These are phyloP conservation scores for Lonicera japonica DNA, from an alignment of 129 eudicot genomes.

Conservation along the genomic window DNA sequence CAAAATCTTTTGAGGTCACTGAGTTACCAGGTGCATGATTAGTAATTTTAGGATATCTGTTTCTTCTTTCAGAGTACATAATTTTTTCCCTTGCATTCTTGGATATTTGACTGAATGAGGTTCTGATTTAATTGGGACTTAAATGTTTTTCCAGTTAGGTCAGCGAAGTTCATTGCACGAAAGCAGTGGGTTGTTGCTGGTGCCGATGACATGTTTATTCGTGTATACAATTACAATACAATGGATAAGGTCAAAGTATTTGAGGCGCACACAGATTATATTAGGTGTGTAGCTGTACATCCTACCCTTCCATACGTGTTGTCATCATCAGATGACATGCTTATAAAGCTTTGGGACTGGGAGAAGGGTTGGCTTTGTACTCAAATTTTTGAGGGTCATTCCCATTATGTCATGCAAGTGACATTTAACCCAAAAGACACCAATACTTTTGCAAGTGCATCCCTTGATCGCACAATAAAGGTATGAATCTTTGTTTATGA, in stretches of 20 bases:
- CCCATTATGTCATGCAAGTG: slow-evolving; percentile 99
- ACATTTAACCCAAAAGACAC: slow-evolving; percentile 93
- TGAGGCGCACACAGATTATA: slow-evolving; percentile 95
- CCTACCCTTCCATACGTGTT: slow-evolving; percentile 91
- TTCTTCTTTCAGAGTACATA: slow-evolving; percentile 6
- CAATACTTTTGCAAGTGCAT: slow-evolving; percentile 95
- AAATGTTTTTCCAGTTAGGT: slow-evolving; percentile 58
- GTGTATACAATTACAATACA: slow-evolving; percentile 95
- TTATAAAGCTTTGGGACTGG: slow-evolving; percentile 99
- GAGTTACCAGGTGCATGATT: slow-evolving; percentile 77
- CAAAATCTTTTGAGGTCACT: slow-evolving; percentile 85
- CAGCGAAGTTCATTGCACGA: slow-evolving; percentile 89
- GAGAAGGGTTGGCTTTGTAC: slow-evolving; percentile 89
- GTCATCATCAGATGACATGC: slow-evolving; percentile 98
- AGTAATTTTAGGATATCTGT: slow-evolving; percentile 11
- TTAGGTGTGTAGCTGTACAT: slow-evolving; percentile 95
- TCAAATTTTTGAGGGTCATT: slow-evolving; percentile 97
- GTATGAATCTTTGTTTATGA: slow-evolving; percentile 26
- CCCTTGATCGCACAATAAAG: slow-evolving; percentile 98
- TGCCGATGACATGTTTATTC: slow-evolving; percentile 97
- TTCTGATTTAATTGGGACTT: slow-evolving; percentile 7
- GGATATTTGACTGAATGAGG: background rate
- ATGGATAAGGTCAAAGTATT: slow-evolving; percentile 92
- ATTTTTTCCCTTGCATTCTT: background rate
- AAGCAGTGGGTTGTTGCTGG: slow-evolving; percentile 99